Evolutionary conservation across 2,329 filamentous ascomycete genomes (phyloP), one percentile per base, ranked within the genome.

Genomic region (Talaromyces verruculosus): DNA sequence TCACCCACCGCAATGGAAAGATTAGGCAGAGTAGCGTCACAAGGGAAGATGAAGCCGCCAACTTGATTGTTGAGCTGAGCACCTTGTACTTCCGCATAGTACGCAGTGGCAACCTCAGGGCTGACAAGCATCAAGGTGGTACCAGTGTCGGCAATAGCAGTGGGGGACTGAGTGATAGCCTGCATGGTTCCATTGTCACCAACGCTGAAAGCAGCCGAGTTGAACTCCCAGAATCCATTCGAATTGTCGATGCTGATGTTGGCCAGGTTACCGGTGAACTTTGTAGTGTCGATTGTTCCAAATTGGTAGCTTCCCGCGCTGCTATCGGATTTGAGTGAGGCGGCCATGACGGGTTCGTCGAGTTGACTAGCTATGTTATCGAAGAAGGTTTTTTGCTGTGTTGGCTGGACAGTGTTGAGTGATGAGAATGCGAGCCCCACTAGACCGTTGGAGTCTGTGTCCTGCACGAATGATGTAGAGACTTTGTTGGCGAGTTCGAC

Each of bases 231-330:
- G 81, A 89, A 92, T 8, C 90, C 90, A 37, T 81, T 78, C 11
- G 82, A 82, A 19, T 81, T 83, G 73, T 91, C 85, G 68, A 92
- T 82, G 10, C 84, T 80, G 22, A 88, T 81, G 74, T 88, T 91
- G 25, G 82, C 77, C 71, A 93, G 83, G 3, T 83, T 71, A 39
- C 90, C 90, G 1, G 76, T 81, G 75, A 89, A 90, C 71, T 90
- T 87, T 65, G 79, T 79, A 1, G 72, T 73, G 74, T 93, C 89
- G 71, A 93, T 88, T 70, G 77, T 83, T 67, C 91, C 91, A 72
- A 93, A 93, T 73, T 92, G 88, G 78, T 92, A 93, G 35, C 85
- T 83, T 55, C 90, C 90, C 2, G 82, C 79, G 17, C 82, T 81
- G 66, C 84, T 81, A 15, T 61, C 63, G 69, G 85, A 83, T 72